These are phyloP conservation scores for Penicillium steckii DNA, from an alignment of 495 filamentous ascomycete species.

Conservation along the genomic window DNA sequence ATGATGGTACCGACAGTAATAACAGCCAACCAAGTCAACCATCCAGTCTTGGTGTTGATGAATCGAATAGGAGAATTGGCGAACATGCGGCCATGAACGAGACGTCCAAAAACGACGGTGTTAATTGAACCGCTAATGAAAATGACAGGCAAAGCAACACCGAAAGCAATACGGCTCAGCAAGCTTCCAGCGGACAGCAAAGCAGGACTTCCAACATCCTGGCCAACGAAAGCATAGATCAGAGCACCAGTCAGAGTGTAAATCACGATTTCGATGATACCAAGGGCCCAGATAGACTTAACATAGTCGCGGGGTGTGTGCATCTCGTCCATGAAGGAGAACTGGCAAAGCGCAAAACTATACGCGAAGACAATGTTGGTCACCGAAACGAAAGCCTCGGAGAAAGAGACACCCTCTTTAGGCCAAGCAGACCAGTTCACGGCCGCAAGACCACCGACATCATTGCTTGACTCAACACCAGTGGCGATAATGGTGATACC, in stretches of 20 bases:
- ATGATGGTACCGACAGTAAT: conserved; percentile 50
- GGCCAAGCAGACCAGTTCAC: conserved; percentile 30
- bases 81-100: conserved; percentile 57
- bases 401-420: conserved; percentile 18
- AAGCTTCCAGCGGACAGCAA: conserved; percentile 55
- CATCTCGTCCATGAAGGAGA: conserved; percentile 30
- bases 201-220: conserved; percentile 59
- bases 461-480: conserved; percentile 39
- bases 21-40: conserved; percentile 53
- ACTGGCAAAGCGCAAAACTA: conserved; percentile 60
- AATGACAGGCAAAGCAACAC: conserved; percentile 25
- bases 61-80: conserved; percentile 44
- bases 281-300: conserved; percentile 57
- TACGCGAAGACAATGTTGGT: conserved; percentile 66
- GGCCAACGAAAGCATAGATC: conserved; percentile 64
- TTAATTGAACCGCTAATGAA: conserved; percentile 62
- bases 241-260: conserved; percentile 63
- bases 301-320: conserved; percentile 55
- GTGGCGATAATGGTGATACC: conserved; percentile 63
- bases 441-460: conserved; percentile 20
- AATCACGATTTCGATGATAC: conserved; percentile 56
- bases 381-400: conserved; percentile 49
- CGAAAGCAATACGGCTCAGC: conserved; percentile 66
- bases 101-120: conserved; percentile 52
- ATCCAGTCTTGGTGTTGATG: conserved; percentile 26